Evolutionary conservation across 2,329 filamentous ascomycete genomes (phyloP), one percentile per base, ranked within the genome.

Genomic region (Ceratocystis papillata): DNA sequence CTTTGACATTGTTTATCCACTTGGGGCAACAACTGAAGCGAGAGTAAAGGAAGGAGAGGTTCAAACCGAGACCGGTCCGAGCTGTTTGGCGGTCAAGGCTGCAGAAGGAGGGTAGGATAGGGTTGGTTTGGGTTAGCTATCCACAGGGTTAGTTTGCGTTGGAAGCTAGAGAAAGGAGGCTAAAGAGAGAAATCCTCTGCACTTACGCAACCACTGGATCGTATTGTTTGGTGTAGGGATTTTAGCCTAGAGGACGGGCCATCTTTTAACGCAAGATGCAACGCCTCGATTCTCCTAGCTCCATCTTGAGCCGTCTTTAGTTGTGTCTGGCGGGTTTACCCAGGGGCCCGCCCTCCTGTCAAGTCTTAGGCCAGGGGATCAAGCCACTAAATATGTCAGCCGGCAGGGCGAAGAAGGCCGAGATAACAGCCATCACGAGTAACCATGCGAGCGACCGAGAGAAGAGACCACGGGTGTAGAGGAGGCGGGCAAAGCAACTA

Each of bases 331-430:
- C 55, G 55, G 55, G 55, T 59, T 25, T 59, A 37, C 55, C 55
- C 28, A 59, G 55, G 55, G 55, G 55, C 28, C 55, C 55, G 55
- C 6, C 55, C 55, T 59, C 55, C 55, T 59, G 55, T 59, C 55
- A 59, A 48, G 12, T 41, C 37, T 15, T 41, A 22, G n/a, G 48
- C 48, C 48, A 53, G n/a, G 48, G 37, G 12, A 41, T 8, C 48
- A 53, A 53, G 48, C n/a, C 48, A 53, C 48, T 22, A 53, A 53
- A 53, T 25, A 8, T 22, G 22, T 12, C n/a, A 30, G 15, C 28
- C 55, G 10, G 4, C 22, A 12, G 33, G 33, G 28, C 6, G 20
- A 22, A 53, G 20, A 22, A 12, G 17, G 5, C 25, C 28, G 8
- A 25, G 15, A n/a, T 17, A 6, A 6, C 2, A 33, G 53, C 53